Percentiles rank a stretch among this genome's conserved stretches.
Evolutionary conservation across 306 rosid species (phyloP).

Genomic region (Mimosa pudica): DNA sequence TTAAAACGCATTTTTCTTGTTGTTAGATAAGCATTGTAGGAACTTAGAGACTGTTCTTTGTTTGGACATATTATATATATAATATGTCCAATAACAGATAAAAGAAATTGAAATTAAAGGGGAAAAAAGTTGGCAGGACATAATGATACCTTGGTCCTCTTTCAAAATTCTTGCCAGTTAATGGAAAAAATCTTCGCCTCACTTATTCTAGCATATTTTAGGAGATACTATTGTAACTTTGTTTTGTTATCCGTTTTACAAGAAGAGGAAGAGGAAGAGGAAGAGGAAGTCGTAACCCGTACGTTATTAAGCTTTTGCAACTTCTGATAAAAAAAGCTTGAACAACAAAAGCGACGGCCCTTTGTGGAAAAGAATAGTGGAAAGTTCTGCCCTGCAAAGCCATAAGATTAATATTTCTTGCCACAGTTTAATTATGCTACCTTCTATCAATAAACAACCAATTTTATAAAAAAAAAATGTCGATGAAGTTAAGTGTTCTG

Average conservation of each 20-base stretch:
- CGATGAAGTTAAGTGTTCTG: too few species aligned
- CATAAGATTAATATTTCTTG: too few species aligned
- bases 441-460: too few species aligned
- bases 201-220: neutral
- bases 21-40: neutral
- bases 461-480: too few species aligned
- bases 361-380: too few species aligned
- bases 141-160: neutral
- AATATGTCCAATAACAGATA: neutral
- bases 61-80: neutral
- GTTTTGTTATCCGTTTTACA: neutral
- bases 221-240: neutral
- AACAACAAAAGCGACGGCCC: too few species aligned
- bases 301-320: conserved; percentile 43
- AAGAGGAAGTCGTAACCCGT: too few species aligned
- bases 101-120: too few species aligned
- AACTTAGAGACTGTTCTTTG: neutral
- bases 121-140: neutral
- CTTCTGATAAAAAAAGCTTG: too few species aligned
- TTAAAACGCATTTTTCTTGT: neutral
- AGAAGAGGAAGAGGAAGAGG: too few species aligned
- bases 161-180: neutral
- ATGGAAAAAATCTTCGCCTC: neutral
- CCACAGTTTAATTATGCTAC: too few species aligned
- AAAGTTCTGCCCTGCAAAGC: too few species aligned